Evolutionary conservation across 805 yeast genomes (phyloP), one percentile per base, ranked within the genome.

Genomic region (Wickerhamomyces hampshirensis): DNA sequence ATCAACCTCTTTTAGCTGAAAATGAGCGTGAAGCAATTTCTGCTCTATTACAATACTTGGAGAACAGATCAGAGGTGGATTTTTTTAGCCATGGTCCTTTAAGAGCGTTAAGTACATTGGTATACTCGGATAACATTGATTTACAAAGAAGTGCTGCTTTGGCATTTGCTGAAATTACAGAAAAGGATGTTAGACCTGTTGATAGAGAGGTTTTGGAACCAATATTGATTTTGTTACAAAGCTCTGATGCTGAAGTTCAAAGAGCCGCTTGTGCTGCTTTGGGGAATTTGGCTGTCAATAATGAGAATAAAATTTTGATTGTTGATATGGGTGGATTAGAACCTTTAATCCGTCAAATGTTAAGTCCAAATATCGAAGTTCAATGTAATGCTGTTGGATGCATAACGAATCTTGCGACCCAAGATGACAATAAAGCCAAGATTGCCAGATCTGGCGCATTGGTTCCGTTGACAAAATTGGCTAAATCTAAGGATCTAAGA

Each of bases 361-460:
- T 87, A 83, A 83, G 95, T 28, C 77, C 93, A 37, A 93, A 93
- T 55, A 95, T 93, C 40, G 99, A 93, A 62, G 98, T 93, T 27
- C 98, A 93, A 65, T 93, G 99, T 63, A 93, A 93, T 58, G 98
- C 99, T 3, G 98, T 93, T 39, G 99, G 99, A 13, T 93, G 98
- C 60, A 89, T 93, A 56, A 93, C 99, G 26, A 93, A 93, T 58
- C 75, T 93, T 61, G 98, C 98, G 6, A 93, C 98, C 6, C 96
- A 86, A 63, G 99, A 93, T 62, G 96, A 87, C 54, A 93, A 93
- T 65, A 93, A 93, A 62, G 80, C 93, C 35, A 88, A 87, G 59
- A 93, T 93, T 53, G 99, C 99, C 15, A 82, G 88, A 33, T 81
- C 94, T 16, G 99, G 98, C 14, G 98, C 98, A 1, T 71, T 93